Percentiles rank a stretch among this genome's conserved stretches.
phyloP scores from a whole-genome alignment of 306 rosid genomes.

The Vigna reflexopilosa region DNA sequence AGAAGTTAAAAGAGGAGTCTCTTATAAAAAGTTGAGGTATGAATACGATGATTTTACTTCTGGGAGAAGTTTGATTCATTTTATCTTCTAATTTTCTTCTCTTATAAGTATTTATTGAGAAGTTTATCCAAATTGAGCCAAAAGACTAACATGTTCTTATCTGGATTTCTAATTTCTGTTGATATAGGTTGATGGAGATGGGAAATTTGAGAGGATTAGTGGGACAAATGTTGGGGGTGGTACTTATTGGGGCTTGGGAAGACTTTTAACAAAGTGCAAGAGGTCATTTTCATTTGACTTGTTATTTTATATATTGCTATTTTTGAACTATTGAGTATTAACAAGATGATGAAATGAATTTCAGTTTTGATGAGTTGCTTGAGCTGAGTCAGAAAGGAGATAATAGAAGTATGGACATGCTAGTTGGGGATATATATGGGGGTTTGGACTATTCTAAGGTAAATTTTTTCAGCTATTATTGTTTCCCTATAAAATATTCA shows the following conservation, averaged over 20 bases:
- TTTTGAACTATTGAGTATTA: conserved; percentile 39
- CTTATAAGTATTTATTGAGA: not conserved
- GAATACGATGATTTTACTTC: not conserved
- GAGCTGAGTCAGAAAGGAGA: conserved; percentile 98
- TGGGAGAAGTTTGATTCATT: not conserved
- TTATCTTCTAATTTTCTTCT: not conserved
- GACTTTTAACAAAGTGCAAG: conserved; percentile 93
- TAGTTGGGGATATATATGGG: conserved; percentile 98
- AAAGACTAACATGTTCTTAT: conserved; percentile 36
- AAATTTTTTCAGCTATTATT: conserved; percentile 39
- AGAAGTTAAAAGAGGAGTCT: not conserved
- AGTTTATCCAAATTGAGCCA: conserved; percentile 16
- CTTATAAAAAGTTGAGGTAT: not conserved
- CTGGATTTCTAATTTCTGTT: conserved; percentile 34
- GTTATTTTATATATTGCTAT: conserved; percentile 27
- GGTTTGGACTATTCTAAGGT: conserved; percentile 98
- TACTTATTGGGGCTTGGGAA: conserved; percentile 98
- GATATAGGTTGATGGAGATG: conserved; percentile 94
- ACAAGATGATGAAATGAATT: conserved; percentile 45
- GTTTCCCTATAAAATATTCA: conserved; percentile 19
- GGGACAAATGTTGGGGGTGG: conserved; percentile 99
- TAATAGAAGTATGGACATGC: conserved; percentile 93
- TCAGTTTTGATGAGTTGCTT: conserved; percentile 95
- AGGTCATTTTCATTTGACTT: conserved; percentile 59
- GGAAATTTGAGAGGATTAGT: conserved; percentile 92